Percentiles rank a stretch among this genome's conserved stretches.
phyloP scores from a whole-genome alignment of 2,329 filamentous ascomycete species.

The Epichloe coenophiala region DNA sequence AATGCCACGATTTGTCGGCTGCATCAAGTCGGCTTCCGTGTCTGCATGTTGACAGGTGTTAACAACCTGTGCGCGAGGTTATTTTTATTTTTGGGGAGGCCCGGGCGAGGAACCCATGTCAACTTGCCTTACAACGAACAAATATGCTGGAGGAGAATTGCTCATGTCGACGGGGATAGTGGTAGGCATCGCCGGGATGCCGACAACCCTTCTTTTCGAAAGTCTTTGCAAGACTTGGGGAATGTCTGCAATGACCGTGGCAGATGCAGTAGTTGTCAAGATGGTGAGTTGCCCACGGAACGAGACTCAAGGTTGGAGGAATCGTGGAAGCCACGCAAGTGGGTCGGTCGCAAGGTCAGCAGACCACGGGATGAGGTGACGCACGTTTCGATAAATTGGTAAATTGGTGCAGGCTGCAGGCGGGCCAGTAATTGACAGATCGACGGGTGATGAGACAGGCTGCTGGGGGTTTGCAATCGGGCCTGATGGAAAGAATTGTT shows the following conservation, averaged over 20 bases:
- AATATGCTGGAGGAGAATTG: slow-evolving; percentile 22
- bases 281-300: no score
- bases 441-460: background rate
- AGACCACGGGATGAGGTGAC: no score
- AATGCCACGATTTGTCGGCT: slow-evolving; percentile 89
- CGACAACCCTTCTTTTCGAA: background rate
- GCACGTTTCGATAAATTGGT: no score
- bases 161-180: slow-evolving; percentile 5
- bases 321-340: background rate
- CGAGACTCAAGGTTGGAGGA: no score
- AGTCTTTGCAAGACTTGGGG: background rate
- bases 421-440: background rate
- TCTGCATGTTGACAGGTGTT: slow-evolving; percentile 25
- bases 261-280: background rate
- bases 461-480: background rate
- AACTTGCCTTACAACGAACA: slow-evolving; percentile 30
- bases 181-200: background rate
- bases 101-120: no score
- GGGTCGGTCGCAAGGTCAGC: background rate
- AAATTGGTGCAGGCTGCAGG: background rate
- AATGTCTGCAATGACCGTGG: background rate
- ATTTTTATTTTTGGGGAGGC: background rate
- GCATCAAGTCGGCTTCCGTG: slow-evolving; percentile 91
- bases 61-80: background rate
- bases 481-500: no score